Percentiles rank a stretch among this genome's conserved stretches.
phyloP scores from a whole-genome alignment of 83 land plant species.

The Larix sibirica region DNA sequence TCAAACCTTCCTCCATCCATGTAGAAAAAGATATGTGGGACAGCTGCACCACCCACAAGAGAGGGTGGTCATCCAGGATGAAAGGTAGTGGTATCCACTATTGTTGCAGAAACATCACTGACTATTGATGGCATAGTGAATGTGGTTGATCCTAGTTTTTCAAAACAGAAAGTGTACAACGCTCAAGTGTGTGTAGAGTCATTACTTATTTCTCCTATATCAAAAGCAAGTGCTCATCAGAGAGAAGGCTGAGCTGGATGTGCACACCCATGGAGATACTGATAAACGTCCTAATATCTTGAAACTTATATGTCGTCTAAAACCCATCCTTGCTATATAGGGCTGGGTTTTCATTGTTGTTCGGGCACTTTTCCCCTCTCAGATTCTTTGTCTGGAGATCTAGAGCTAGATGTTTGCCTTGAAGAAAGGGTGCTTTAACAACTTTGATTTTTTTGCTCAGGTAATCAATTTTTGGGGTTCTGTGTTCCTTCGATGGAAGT shows the following conservation, averaged over 20 bases:
- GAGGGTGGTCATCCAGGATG: slow-evolving; percentile 52
- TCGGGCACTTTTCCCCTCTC: too few relatives aligned
- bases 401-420: too few relatives aligned
- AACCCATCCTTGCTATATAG: too few relatives aligned
- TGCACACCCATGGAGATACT: too few relatives aligned
- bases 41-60: slow-evolving; percentile 41
- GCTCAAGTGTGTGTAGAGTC: slow-evolving; percentile 55
- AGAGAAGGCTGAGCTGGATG: slow-evolving; percentile 40
- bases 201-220: slow-evolving; percentile 50
- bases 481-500: too few relatives aligned
- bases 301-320: too few relatives aligned
- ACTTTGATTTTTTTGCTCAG: too few relatives aligned
- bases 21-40: slow-evolving; percentile 51
- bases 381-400: too few relatives aligned
- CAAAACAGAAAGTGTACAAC: slow-evolving; percentile 54
- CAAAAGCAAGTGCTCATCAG: slow-evolving; percentile 55
- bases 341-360: too few relatives aligned
- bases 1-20: slow-evolving; percentile 50
- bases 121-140: slow-evolving; percentile 48
- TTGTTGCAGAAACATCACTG: slow-evolving; percentile 48
- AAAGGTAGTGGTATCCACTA: slow-evolving; percentile 54
- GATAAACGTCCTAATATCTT: too few relatives aligned
- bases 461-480: too few relatives aligned
- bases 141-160: slow-evolving; percentile 51
- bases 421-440: too few relatives aligned